These are phyloP conservation scores for Rhynchospora breviuscula DNA, from an alignment of 176 grass and related monocot species.

Conservation along the genomic window DNA sequence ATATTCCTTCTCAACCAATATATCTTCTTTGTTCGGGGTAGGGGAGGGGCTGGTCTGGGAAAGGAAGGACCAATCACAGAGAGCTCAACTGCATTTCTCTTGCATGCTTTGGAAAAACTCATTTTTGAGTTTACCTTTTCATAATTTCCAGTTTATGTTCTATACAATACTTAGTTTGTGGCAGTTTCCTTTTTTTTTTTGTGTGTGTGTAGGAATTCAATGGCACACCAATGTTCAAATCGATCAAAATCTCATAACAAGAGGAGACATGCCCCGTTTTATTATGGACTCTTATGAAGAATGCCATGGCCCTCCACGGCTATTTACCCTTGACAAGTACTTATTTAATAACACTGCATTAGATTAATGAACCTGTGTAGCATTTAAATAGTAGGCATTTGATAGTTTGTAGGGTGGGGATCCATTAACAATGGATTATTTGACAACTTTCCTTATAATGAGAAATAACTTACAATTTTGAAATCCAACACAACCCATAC, in stretches of 20 bases:
- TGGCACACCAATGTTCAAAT: constrained; percentile 74
- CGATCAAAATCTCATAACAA: constrained; percentile 77
- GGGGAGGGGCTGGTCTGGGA: background rate
- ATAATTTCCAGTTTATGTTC: background rate
- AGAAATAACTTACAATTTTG: too few species aligned
- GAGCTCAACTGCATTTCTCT: background rate
- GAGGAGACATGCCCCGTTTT: constrained; percentile 99
- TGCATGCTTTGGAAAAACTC: background rate
- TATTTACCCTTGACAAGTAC: constrained; percentile 96
- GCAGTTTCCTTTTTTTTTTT: constrained; percentile 15
- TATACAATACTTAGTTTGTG: background rate
- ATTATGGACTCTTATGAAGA: constrained; percentile 99
- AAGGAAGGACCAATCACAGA: too few species aligned
- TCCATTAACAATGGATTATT: too few species aligned
- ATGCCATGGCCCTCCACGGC: constrained; percentile 73
- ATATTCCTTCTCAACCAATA: too few species aligned
- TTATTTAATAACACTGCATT: constrained; percentile 9
- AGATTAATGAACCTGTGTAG: background rate
- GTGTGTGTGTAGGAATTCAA: constrained; percentile 43
- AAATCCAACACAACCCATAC: too few species aligned
- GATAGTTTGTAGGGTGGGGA: background rate
- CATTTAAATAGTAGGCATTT: background rate
- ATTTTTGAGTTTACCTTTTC: background rate
- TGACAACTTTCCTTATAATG: too few species aligned
- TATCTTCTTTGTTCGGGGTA: too few species aligned